Percentiles rank a stretch among this genome's conserved stretches.
These are phyloP conservation scores for Naganishia sp. DNA, from an alignment of 1,284 basidiomycete species.

Conservation along the genomic window DNA sequence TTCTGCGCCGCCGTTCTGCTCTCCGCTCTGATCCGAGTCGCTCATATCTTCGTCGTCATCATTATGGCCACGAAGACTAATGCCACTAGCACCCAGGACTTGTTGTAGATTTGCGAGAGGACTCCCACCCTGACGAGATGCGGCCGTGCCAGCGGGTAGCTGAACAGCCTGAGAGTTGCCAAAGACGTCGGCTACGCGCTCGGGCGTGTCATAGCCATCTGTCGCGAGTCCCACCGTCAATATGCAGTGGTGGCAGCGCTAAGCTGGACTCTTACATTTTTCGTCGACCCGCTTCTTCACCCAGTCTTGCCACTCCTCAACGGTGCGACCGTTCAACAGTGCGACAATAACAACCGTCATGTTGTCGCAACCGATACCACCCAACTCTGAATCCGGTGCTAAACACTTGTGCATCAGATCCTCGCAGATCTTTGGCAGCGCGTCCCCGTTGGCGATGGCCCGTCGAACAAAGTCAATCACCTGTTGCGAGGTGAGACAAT, in stretches of 20 bases:
- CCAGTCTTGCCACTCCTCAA: slow-evolving; percentile 93
- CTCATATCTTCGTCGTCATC: slow-evolving; percentile 46
- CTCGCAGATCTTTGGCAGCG: slow-evolving; percentile 80
- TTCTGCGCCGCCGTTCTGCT: slow-evolving; percentile 14
- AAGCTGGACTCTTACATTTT: slow-evolving; percentile 60
- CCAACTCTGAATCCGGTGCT: slow-evolving; percentile 88
- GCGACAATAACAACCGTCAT: slow-evolving; percentile 96
- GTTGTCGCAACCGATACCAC: slow-evolving; percentile 97
- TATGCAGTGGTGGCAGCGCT: slow-evolving; percentile 39
- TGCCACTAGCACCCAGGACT: slow-evolving; percentile 47
- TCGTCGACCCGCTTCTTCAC: slow-evolving; percentile 78
- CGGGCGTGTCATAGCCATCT: slow-evolving; percentile 61
- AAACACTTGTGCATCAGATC: slow-evolving; percentile 90
- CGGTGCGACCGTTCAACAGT: slow-evolving; percentile 78
- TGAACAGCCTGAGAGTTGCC: slow-evolving; percentile 39
- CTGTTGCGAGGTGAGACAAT: slow-evolving; percentile 91
- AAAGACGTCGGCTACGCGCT: slow-evolving; percentile 53
- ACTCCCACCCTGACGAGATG: slow-evolving; percentile 47
- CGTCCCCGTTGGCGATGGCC: slow-evolving; percentile 76
- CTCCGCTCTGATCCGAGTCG: slow-evolving; percentile 27
- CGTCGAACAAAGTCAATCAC: slow-evolving; percentile 87
- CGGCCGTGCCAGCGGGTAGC: slow-evolving; percentile 36
- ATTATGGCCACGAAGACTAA: slow-evolving; percentile 46
- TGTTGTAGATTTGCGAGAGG: slow-evolving; percentile 50
- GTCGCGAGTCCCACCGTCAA: slow-evolving; percentile 60